phyloP scores from a whole-genome alignment of 2,329 filamentous ascomycete genomes.

The Colletotrichum liaoningense region DNA sequence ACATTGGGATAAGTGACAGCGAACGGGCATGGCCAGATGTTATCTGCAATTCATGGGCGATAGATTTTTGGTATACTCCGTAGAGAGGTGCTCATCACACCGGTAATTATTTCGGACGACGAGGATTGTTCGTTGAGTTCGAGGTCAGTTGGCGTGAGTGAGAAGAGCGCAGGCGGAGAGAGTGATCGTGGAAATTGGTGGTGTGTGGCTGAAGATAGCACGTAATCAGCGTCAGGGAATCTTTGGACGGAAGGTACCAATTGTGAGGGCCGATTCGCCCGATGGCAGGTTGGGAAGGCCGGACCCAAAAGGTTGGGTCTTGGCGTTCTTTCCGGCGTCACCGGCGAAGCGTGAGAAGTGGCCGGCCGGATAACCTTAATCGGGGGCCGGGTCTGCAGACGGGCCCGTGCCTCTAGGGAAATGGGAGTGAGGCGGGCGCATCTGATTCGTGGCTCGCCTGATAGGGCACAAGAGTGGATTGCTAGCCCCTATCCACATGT shows the following conservation, averaged over 20 bases:
- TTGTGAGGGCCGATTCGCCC: neutral
- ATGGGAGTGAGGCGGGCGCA: neutral
- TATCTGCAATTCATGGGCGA: neutral
- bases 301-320: neutral
- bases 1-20: neutral
- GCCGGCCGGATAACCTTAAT: conserved; percentile 27
- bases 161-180: neutral
- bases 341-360: neutral
- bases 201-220: neutral
- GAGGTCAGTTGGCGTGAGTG: neutral
- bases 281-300: neutral
- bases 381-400: conserved; percentile 6
- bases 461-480: neutral
- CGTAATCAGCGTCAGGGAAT: neutral
- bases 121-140: neutral
- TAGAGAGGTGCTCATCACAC: neutral
- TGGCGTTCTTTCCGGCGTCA: neutral
- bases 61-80: neutral
- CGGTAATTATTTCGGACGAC: neutral
- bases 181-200: neutral
- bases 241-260: neutral
- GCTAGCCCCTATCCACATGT: neutral
- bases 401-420: neutral
- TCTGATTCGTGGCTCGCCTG: conserved; percentile 2
- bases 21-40: neutral